Evolutionary conservation across 257 asterid genomes (phyloP), one percentile per base, ranked within the genome.

Genomic region (Craterostigma plantagineum): DNA sequence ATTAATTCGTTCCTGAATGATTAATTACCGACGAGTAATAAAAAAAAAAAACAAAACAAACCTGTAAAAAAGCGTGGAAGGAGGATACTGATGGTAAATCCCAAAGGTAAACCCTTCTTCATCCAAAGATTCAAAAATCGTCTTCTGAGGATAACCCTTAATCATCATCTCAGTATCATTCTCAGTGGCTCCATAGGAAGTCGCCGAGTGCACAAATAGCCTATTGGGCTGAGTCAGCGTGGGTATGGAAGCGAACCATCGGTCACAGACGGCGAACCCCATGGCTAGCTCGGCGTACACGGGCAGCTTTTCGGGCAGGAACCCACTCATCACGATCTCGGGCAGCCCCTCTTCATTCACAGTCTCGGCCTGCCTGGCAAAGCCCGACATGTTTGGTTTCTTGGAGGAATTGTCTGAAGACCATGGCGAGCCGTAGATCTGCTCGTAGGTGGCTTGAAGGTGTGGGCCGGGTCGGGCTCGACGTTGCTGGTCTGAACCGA

Each of bases 181-280:
- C 37, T 65, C 51, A 0, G 82, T 63, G 0, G 73, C 64, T 7
- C 93, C 85, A 10, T 56, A 43, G 1, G 93, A 76, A 16, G 93
- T 80, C 9, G 85, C 91, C 0, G 85, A 73, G 49, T 76, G 91
- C 12, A 76, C 76, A 42, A 56, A 80, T 60, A 73, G 36, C 71
- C 93, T 38, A 17, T 80, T 80, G 15, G 93, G 93, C 65, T 80
- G 93, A 15, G 91, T 76, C 11, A 77, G 73, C 10, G 93, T 73
- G 42, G 91, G 93, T 51, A 76, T 61, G 15, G 93, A 33, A 37
- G 85, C 77, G 43, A 76, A 76, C 93, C 90, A 79, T 58, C 84
- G 62, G 35, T 75, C 87, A 47, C 87, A 79, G 8, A 79, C 80
- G 7, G 76, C 87, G 52, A 75, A 79, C 58, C 75, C 83, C 45